A percentile compares a stretch with the other conserved stretches of the same genome.
Evolutionary conservation across 1,284 basidiomycete genomes (phyloP).

Genomic region (Ceratobasidium sp.): DNA sequence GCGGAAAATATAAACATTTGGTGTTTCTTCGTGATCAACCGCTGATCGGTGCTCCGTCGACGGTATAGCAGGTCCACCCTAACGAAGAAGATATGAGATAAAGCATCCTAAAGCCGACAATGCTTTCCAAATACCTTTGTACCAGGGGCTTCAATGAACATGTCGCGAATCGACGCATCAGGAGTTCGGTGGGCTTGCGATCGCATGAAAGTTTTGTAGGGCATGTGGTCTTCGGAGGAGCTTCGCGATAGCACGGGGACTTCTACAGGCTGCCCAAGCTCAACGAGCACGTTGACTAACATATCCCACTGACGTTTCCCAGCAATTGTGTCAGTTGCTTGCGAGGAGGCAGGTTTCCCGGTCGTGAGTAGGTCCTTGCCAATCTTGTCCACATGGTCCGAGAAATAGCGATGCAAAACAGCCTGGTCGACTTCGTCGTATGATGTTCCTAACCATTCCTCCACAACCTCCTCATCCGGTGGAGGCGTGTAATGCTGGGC

Average conservation of each 20-base stretch:
- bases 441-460: conserved; percentile 79
- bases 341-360: conserved; percentile 9
- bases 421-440: conserved; percentile 86
- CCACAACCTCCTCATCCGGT: conserved; percentile 53
- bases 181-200: conserved; percentile 75
- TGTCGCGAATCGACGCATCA: conserved; percentile 68
- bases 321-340: conserved; percentile 31
- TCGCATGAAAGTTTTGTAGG: conserved; percentile 77
- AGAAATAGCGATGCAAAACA: conserved; percentile 85
- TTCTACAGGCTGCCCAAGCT: conserved; percentile 79
- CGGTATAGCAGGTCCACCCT: conserved; percentile 4
- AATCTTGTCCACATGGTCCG: conserved; percentile 85
- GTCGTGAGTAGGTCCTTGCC: conserved; percentile 79
- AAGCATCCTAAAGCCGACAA: not conserved
- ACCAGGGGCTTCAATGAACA: conserved; percentile 74
- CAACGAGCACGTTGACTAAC: conserved; percentile 80
- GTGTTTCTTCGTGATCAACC: conserved; percentile 54
- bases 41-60: conserved; percentile 11
- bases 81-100: not conserved
- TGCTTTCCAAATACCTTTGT: conserved; percentile 61
- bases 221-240: conserved; percentile 68
- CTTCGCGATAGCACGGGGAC: conserved; percentile 69
- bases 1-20: conserved; percentile 60
- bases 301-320: conserved; percentile 84
- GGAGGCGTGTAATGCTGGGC: conserved; percentile 31